Conservation (phyloP, 257 asterid species). For the Fraxinus pennsylvanica region DNA sequence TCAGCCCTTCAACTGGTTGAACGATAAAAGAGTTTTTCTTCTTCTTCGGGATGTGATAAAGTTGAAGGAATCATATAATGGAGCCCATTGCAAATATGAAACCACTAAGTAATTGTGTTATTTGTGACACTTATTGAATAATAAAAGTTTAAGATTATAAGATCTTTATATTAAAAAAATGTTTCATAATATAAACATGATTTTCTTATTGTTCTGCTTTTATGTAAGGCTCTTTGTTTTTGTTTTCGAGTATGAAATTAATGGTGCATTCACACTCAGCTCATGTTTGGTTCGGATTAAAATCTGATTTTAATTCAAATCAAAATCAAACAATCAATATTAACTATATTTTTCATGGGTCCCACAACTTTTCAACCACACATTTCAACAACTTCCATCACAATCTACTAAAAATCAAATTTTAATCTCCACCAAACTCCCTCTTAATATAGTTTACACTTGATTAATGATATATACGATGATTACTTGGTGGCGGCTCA, state of each 20-base stretch:
- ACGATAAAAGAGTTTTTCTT: constrained; percentile 33
- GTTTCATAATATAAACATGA: constrained; percentile 11
- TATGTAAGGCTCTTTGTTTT: too few relatives aligned
- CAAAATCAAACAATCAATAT: too few relatives aligned
- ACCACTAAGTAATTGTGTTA: neutral
- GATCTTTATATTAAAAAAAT: constrained; percentile 9
- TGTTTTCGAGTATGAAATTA: neutral
- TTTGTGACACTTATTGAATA: neutral
- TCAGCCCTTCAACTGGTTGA: constrained; percentile 26
- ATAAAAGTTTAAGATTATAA: neutral
- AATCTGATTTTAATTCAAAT: too few relatives aligned
- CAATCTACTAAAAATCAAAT: too few relatives aligned
- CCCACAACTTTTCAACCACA: too few relatives aligned
- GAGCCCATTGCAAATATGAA: constrained; percentile 22
- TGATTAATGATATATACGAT: too few relatives aligned
- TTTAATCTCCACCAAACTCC: too few relatives aligned
- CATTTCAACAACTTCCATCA: too few relatives aligned
- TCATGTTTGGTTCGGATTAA: too few relatives aligned
- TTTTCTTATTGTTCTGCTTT: neutral
- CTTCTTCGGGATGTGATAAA: constrained; percentile 37
- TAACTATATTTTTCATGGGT: too few relatives aligned
- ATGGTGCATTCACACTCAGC: neutral
- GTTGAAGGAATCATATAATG: constrained; percentile 13
- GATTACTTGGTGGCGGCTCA: too few relatives aligned
- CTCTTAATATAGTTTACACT: too few relatives aligned